phyloP scores from a whole-genome alignment of 148 eudicot species.

The Beta vulgaris region DNA sequence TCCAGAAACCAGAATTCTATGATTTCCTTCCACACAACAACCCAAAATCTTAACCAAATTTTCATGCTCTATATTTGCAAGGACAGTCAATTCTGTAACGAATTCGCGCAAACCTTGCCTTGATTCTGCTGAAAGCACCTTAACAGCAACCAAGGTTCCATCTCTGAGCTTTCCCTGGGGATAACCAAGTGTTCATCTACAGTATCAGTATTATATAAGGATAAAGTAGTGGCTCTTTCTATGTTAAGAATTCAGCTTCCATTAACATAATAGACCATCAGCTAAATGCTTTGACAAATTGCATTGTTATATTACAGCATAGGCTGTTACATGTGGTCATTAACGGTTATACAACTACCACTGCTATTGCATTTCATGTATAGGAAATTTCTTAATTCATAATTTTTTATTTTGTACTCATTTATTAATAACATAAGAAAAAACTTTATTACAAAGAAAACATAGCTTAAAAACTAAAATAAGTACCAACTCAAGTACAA shows the following conservation, averaged over 20 bases:
- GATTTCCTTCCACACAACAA: conserved; percentile 66
- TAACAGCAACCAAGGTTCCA: conserved; percentile 68
- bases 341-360: not conserved
- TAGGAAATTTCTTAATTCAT: not conserved
- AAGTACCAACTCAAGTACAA: not conserved
- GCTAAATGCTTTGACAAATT: not conserved
- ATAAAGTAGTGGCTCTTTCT: not conserved
- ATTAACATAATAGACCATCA: not conserved
- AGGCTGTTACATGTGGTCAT: not conserved
- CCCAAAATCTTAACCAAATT: conserved; percentile 79
- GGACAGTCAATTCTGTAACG: conserved; percentile 59
- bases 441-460: not conserved
- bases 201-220: conserved; percentile 6
- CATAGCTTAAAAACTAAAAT: not conserved
- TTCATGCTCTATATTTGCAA: conserved; percentile 68
- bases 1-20: conserved; percentile 72
- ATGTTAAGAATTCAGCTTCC: not conserved
- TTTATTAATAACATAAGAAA: not conserved
- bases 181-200: conserved; percentile 13
- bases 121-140: conserved; percentile 78
- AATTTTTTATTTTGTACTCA: not conserved
- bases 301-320: not conserved
- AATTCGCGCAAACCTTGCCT: conserved; percentile 73
- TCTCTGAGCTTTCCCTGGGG: conserved; percentile 63
- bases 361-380: not conserved